A percentile compares a stretch with the other conserved stretches of the same genome.
phyloP scores from a whole-genome alignment of 768 basidiomycete genomes.

The Mycena floridula region DNA sequence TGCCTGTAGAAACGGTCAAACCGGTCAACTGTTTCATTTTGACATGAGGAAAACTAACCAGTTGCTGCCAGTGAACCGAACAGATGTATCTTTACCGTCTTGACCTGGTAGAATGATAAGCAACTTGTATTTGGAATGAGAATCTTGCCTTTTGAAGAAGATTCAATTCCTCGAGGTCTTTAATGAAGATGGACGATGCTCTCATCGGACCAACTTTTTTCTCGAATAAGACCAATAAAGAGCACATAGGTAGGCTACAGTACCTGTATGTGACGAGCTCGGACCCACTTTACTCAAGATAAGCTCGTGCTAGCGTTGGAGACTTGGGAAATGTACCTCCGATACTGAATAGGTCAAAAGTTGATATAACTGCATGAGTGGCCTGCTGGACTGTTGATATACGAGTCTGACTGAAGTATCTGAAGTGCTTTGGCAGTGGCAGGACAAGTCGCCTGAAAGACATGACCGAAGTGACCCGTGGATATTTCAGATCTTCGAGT shows the following conservation, averaged over 20 bases:
- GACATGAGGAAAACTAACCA: constrained; percentile 33
- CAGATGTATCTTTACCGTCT: constrained; percentile 27
- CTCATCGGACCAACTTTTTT: neutral
- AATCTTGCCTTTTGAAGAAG: constrained; percentile 66
- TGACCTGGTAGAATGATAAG: constrained; percentile 1
- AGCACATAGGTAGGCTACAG: neutral
- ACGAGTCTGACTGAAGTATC: too few species aligned
- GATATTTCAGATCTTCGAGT: too few species aligned
- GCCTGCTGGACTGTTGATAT: too few species aligned
- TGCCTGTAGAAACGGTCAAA: constrained; percentile 37
- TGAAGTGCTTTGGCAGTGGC: too few species aligned
- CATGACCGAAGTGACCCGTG: too few species aligned
- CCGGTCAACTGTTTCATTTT: constrained; percentile 2
- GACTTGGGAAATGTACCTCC: too few species aligned
- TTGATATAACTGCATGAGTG: constrained; percentile 92
- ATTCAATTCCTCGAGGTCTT: constrained; percentile 60
- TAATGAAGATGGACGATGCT: constrained; percentile 58
- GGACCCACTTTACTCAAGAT: too few species aligned
- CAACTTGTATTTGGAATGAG: constrained; percentile 64
- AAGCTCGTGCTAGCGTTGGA: too few species aligned
- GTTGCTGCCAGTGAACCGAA: constrained; percentile 95
- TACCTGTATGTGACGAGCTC: neutral
- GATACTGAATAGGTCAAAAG: constrained; percentile 90
- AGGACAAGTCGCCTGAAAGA: too few species aligned
- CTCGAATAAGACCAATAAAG: constrained; percentile 2